phyloP scores from a whole-genome alignment of 2,329 filamentous ascomycete genomes.

The Ceratocystis destructans region DNA sequence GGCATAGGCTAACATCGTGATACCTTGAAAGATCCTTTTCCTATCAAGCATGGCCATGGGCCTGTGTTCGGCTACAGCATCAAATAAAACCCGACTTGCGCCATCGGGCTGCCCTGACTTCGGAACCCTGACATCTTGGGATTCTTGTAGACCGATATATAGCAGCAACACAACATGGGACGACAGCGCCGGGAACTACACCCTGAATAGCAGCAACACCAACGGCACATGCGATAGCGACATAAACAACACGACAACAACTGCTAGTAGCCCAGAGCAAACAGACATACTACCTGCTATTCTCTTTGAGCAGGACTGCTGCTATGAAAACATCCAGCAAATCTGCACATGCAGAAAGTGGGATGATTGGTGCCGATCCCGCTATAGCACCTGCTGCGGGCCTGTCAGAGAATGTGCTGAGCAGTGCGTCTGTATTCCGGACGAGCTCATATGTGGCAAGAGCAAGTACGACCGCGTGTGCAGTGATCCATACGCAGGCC shows the following conservation, averaged over 20 bases:
- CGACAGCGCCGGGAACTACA: background rate
- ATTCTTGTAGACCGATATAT: background rate
- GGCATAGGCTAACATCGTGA: background rate
- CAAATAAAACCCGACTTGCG: background rate
- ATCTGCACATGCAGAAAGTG: constrained; percentile 10
- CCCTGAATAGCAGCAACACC: background rate
- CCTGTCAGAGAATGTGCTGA: constrained; percentile 13
- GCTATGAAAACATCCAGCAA: constrained; percentile 10
- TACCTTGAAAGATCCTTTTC: background rate
- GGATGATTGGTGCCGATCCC: constrained; percentile 12
- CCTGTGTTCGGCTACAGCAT: background rate
- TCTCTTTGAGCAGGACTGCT: constrained; percentile 10
- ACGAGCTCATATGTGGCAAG: constrained; percentile 9
- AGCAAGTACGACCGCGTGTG: constrained; percentile 6
- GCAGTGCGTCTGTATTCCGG: constrained; percentile 13
- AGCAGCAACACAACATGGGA: constrained; percentile 4
- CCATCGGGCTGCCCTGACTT: background rate
- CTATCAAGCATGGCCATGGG: background rate
- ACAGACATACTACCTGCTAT: background rate
- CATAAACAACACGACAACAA: background rate
- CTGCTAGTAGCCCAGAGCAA: background rate
- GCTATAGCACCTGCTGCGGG: constrained; percentile 13
- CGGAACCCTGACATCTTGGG: background rate
- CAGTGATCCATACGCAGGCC: background rate
- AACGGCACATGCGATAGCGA: background rate